Conservation (phyloP, 768 basidiomycete genomes). For the Lentinula sp. region DNA sequence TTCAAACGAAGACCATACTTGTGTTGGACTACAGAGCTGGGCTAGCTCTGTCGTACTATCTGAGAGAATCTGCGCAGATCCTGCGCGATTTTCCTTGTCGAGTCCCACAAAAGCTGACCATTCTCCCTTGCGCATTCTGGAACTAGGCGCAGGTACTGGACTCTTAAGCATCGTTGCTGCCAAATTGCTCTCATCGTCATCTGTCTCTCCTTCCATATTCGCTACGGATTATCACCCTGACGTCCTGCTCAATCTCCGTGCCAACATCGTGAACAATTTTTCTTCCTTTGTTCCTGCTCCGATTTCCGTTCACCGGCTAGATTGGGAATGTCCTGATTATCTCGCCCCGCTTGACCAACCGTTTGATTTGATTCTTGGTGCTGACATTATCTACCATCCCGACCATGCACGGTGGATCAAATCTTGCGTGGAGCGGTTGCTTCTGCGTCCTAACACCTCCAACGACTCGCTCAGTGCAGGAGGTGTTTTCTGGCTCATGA, state of each 20-base stretch:
- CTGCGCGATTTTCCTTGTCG: constrained; percentile 31
- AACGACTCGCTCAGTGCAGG: constrained; percentile 10
- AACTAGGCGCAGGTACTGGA: constrained; percentile 85
- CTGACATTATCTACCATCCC: constrained; percentile 75
- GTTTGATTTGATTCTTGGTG: constrained; percentile 71
- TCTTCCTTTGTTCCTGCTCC: constrained; percentile 12
- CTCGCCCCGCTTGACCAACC: constrained; percentile 25
- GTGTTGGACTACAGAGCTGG: constrained; percentile 84
- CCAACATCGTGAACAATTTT: constrained; percentile 55
- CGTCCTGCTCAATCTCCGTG: constrained; percentile 62
- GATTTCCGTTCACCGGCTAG: constrained; percentile 46
- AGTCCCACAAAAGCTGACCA: constrained; percentile 3
- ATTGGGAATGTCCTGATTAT: constrained; percentile 53
- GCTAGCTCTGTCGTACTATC: constrained; percentile 70
- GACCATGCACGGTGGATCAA: constrained; percentile 67
- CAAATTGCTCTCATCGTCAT: constrained; percentile 28
- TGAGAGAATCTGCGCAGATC: constrained; percentile 48
- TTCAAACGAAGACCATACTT: constrained; percentile 61
- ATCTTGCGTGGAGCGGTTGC: constrained; percentile 46
- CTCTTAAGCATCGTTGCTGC: constrained; percentile 68
- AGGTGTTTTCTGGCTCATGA: constrained; percentile 69
- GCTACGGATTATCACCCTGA: constrained; percentile 77
- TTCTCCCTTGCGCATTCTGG: constrained; percentile 46
- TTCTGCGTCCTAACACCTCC: constrained; percentile 24
- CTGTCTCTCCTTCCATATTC: constrained; percentile 27